phyloP scores from a whole-genome alignment of 73 alveolate species.

The Tetrahymena elliotti region DNA sequence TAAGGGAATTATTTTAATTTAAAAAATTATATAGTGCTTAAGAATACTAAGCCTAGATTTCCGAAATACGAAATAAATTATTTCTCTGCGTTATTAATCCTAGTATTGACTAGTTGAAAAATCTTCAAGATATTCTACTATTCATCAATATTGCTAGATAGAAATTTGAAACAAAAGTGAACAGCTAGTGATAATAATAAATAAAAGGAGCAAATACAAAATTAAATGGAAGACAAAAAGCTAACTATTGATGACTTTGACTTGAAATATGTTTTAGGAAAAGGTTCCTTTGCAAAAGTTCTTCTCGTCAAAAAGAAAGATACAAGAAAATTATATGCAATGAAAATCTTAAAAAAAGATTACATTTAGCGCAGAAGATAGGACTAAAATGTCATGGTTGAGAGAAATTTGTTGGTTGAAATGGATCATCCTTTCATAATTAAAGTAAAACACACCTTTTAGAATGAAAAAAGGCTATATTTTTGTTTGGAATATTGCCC shows the following conservation, averaged over 20 bases:
- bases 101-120: not conserved
- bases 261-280: slow-evolving; percentile 78
- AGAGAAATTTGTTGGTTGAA: slow-evolving; percentile 70
- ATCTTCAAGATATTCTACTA: not conserved
- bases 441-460: slow-evolving; percentile 79
- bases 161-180: too few species aligned
- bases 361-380: slow-evolving; percentile 65
- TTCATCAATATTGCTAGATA: not conserved
- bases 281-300: slow-evolving; percentile 90
- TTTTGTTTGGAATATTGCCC: slow-evolving; percentile 92
- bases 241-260: slow-evolving; percentile 23
- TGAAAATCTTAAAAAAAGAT: slow-evolving; percentile 80
- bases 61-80: not conserved
- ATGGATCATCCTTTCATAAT: slow-evolving; percentile 71
- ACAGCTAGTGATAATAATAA: not conserved
- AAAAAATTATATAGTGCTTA: not conserved
- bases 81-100: not conserved
- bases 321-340: slow-evolving; percentile 69
- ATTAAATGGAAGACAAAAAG: not conserved
- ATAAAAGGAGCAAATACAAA: not conserved
- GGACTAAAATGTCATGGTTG: slow-evolving; percentile 68
- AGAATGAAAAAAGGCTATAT: slow-evolving; percentile 77
- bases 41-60: not conserved
- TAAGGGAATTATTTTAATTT: not conserved
- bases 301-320: slow-evolving; percentile 70